Base-by-base conservation (phyloP, 2,329 filamentous ascomycete genomes). In the Pseudopyricularia javanii region DNA sequence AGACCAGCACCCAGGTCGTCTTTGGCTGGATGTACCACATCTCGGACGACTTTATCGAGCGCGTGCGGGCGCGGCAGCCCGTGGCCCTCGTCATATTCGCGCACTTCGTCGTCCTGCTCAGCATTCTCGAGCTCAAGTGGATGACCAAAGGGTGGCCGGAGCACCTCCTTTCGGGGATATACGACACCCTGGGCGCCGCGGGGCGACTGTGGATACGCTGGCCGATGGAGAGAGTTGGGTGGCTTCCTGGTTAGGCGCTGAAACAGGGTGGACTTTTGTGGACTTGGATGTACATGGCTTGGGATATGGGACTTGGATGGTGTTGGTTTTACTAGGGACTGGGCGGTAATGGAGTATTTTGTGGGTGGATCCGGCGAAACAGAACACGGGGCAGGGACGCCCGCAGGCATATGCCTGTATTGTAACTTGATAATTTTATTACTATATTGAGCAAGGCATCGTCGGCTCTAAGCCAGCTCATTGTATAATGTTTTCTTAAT, bases 221-320 rank as follows among this genome's bases (percentile, higher is more conserved):
- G 63, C 61, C 62, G 2, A 59, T 63, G 14, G 59, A 63, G 53
- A 59, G 64, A 47, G 58, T 63, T 24, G 62, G 62, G 11, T 64
- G 61, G 62, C 28, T 52, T 22, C 50, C 50, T 26, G 50, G 17
- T 5, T 52, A 45, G 40, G 43, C 15, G 26, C 8, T 15, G 20
- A 20, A 24, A 3, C 5, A 15, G 30, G 30, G 30, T 3, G 17
- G 33, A 15, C 20, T 14, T 28, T 30, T 9, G 22, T n/a, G 20
- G 11, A 35, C 33, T 35, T n/a, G 33, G 14, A 35, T 5, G 40
- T 14, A 2, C 20, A 45, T 45, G 11, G 24, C 15, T 14, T 12
- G 15, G 15, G 28, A 30, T 30, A 30, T 30, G 28, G 28, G 4
- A 30, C 5, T 4, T 30, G 9, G 4, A 5, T 30, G 28, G 28